phyloP scores from a whole-genome alignment of 2,329 filamentous ascomycete genomes.

The Apiospora hydei region DNA sequence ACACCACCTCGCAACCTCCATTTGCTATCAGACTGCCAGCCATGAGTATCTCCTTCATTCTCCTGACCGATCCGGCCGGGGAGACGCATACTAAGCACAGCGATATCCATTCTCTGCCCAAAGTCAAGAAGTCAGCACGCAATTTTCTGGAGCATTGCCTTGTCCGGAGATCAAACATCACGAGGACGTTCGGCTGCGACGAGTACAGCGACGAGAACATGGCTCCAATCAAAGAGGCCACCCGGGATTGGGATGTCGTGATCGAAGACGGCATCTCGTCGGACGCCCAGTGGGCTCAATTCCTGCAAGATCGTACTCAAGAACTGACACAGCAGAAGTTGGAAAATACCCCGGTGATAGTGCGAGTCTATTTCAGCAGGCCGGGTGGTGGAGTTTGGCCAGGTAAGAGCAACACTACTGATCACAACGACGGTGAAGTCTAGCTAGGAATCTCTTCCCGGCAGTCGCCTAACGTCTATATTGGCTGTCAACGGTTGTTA shows the following conservation, averaged over 20 bases:
- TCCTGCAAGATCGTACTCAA: not conserved
- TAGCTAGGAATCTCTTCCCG: not conserved
- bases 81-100: no score
- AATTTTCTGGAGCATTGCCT: not conserved
- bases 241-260: not conserved
- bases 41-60: not conserved
- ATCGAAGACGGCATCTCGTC: not conserved
- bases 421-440: not conserved
- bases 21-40: not conserved
- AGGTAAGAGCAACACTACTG: not conserved
- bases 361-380: not conserved
- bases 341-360: not conserved
- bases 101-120: not conserved
- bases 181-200: not conserved
- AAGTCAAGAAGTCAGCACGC: not conserved
- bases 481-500: no score
- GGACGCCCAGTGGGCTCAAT: not conserved
- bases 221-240: not conserved
- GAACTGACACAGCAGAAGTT: no score
- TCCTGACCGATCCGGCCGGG: not conserved
- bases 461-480: not conserved
- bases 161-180: not conserved
- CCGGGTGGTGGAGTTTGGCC: not conserved
- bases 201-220: not conserved
- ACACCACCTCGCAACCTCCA: not conserved